Evolutionary conservation across 1,284 basidiomycete genomes (phyloP).

Genomic region (Chalciporus sp.): DNA sequence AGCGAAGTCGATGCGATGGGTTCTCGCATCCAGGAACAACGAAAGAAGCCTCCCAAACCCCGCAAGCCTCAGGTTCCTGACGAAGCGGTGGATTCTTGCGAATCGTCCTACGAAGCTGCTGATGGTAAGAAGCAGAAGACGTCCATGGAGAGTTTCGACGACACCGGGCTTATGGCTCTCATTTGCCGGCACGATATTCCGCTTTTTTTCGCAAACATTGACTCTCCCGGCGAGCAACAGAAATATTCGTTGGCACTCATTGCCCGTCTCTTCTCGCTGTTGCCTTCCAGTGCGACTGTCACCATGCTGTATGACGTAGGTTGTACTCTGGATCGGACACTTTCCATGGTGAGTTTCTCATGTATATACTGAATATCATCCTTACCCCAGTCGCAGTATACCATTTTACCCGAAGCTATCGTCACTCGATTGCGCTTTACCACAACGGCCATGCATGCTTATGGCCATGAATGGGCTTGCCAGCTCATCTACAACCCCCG

Average conservation of each 20-base stretch:
- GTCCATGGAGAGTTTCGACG: background rate
- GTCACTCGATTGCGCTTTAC: background rate
- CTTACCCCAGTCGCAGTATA: background rate
- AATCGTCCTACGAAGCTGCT: too few relatives aligned
- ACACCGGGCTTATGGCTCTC: constrained; percentile 1
- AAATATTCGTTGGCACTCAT: constrained; percentile 2
- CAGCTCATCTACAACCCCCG: background rate
- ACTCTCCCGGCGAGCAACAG: constrained; percentile 4
- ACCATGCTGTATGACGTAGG: constrained; percentile 4
- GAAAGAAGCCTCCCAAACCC: background rate
- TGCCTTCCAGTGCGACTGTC: background rate
- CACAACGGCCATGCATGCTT: too few relatives aligned
- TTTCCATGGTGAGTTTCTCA: background rate
- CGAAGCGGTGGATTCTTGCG: constrained; percentile 1
- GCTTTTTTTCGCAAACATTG: too few relatives aligned
- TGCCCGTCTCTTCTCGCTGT: background rate
- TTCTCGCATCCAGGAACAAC: background rate
- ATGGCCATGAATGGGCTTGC: too few relatives aligned
- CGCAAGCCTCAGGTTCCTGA: background rate
- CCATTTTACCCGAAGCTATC: background rate
- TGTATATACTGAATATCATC: background rate
- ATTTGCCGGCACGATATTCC: too few relatives aligned
- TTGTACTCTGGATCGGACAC: background rate
- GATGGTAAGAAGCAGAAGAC: too few relatives aligned
- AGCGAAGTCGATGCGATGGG: constrained; percentile 2